These are phyloP conservation scores for Rhexocercosporidium sp. DNA, from an alignment of 2,329 filamentous ascomycete genomes.

Conservation along the genomic window DNA sequence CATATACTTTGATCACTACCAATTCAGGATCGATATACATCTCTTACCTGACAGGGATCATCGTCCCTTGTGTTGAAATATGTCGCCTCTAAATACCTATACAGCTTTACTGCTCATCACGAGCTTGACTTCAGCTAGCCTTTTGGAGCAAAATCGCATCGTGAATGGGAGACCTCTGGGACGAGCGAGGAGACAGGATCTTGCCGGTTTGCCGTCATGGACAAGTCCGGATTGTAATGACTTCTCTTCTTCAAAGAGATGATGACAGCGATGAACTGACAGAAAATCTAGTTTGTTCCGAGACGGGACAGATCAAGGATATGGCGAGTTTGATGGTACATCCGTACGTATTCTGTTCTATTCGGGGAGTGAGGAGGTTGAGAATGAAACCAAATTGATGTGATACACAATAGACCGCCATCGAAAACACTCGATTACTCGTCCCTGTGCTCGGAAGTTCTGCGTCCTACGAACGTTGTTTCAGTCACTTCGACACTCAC, in stretches of 20 bases:
- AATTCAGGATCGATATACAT: neutral
- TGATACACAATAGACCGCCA: neutral
- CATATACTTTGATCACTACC: too few relatives aligned
- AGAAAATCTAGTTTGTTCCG: neutral
- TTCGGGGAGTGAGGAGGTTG: neutral
- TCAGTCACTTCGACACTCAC: neutral
- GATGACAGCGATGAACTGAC: neutral
- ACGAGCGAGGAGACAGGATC: neutral
- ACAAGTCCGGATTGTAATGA: neutral
- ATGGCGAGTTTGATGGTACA: slow-evolving; percentile 1
- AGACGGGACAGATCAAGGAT: neutral
- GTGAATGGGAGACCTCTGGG: neutral
- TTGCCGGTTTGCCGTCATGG: neutral
- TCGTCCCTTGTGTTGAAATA: neutral
- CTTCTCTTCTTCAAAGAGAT: neutral
- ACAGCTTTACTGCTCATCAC: neutral
- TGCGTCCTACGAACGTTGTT: neutral
- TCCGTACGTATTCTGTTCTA: neutral
- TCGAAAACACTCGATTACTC: neutral
- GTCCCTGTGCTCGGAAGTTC: slow-evolving; percentile 4
- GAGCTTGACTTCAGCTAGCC: neutral
- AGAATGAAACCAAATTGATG: neutral
- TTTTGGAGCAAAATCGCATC: neutral
- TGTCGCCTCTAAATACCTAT: neutral
- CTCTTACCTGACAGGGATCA: neutral